A percentile compares a stretch with the other conserved stretches of the same genome.
These are phyloP conservation scores for Thalassiosira profunda DNA, from an alignment of 108 stramenopile species.

Conservation along the genomic window DNA sequence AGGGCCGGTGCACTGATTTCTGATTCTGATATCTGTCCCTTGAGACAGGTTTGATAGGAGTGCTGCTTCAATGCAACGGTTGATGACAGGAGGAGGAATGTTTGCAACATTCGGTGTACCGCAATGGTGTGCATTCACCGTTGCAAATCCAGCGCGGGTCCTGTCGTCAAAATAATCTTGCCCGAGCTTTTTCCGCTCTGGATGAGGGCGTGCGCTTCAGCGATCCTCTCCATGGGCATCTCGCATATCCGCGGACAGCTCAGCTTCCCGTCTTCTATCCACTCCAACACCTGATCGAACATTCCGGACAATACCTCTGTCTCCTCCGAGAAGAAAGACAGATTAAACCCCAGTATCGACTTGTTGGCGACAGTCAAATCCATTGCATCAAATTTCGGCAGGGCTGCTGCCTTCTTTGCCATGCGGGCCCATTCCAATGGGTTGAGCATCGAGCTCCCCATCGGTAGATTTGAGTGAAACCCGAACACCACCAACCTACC, in stretches of 20 bases:
- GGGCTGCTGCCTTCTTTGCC: slow-evolving; percentile 57
- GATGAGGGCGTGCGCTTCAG: slow-evolving; percentile 74
- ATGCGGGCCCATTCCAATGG: slow-evolving; percentile 86
- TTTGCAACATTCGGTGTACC: too few species aligned
- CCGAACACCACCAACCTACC: slow-evolving; percentile 89
- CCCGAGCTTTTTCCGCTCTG: slow-evolving; percentile 86
- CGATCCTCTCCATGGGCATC: slow-evolving; percentile 70
- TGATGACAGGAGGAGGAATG: too few species aligned
- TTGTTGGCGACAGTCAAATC: slow-evolving; percentile 73
- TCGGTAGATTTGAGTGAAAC: slow-evolving; percentile 89
- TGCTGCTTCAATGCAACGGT: too few species aligned
- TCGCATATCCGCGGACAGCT: slow-evolving; percentile 60
- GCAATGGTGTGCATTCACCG: too few species aligned
- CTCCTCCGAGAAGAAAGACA: slow-evolving; percentile 91
- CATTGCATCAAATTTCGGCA: slow-evolving; percentile 94
- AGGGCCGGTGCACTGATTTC: slow-evolving; percentile 97
- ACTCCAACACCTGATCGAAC: slow-evolving; percentile 75
- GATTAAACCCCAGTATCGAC: slow-evolving; percentile 85
- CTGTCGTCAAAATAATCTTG: slow-evolving; percentile 77
- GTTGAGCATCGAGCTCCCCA: slow-evolving; percentile 67
- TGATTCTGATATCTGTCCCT: too few species aligned
- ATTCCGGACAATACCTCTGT: slow-evolving; percentile 62
- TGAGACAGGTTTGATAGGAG: too few species aligned
- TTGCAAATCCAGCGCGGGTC: too few species aligned
- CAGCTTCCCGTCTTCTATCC: slow-evolving; percentile 64